Conservation (phyloP, 2,329 filamentous ascomycete genomes). For the Pestalotiopsis sp. region DNA sequence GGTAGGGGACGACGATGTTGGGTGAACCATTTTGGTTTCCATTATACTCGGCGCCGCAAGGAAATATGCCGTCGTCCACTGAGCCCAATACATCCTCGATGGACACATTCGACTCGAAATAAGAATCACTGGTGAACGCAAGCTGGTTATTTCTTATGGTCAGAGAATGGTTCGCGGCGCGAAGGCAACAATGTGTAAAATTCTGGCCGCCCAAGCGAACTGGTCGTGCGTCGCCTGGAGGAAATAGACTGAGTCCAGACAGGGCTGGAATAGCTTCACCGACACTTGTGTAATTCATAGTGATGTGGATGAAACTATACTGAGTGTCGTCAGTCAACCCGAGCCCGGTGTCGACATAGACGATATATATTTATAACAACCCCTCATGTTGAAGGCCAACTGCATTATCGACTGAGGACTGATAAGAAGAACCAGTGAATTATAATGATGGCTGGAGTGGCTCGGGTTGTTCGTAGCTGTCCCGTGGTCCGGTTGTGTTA, state of each 20-base stretch:
- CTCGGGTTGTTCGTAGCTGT: not conserved
- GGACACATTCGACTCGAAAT: conserved; percentile 24
- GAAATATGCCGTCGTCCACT: conserved; percentile 23
- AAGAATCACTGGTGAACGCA: conserved; percentile 25
- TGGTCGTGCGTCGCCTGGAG: conserved; percentile 18
- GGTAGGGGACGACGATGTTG: conserved; percentile 28
- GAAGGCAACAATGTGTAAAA: conserved; percentile 33
- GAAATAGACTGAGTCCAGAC: conserved; percentile 20
- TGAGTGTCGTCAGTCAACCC: not conserved
- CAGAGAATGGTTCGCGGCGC: conserved; percentile 30
- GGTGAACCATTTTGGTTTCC: conserved; percentile 26
- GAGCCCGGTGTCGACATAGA: not conserved
- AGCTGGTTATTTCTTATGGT: conserved; percentile 23
- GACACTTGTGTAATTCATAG: not conserved
- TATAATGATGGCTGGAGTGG: not conserved
- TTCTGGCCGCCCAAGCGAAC: conserved; percentile 28
- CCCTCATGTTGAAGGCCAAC: not conserved
- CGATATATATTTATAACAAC: not conserved
- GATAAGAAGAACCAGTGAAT: not conserved
- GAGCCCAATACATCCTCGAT: conserved; percentile 21
- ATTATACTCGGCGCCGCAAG: conserved; percentile 29
- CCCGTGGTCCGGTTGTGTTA: not conserved
- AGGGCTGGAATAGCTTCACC: conserved; percentile 27
- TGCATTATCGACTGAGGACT: not conserved
- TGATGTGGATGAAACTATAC: not conserved